Evolutionary conservation across 305 asterid genomes (phyloP).

Genomic region (Fraxinus sp.): DNA sequence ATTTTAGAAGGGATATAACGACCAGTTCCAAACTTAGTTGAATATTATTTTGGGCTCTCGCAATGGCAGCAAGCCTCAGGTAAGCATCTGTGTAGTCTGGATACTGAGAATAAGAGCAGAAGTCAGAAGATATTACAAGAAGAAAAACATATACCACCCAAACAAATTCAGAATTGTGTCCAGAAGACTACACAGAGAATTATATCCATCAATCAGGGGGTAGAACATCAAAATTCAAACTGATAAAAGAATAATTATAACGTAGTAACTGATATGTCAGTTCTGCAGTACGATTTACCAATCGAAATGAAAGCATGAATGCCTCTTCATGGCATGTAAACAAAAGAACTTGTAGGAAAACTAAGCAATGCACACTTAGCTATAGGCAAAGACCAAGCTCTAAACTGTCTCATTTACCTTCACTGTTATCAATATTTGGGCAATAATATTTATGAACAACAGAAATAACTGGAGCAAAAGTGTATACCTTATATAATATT

Average conservation of each 20-base stretch:
- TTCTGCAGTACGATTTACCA: conserved; percentile 4
- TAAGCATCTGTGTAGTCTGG: conserved; percentile 90
- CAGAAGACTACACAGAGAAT: not conserved
- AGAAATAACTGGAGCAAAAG: conserved; percentile 2
- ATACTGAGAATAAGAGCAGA: conserved; percentile 53
- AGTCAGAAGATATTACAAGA: conserved; percentile 22
- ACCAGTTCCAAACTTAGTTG: conserved; percentile 89
- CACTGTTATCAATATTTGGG: not conserved
- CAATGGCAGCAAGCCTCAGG: conserved; percentile 94
- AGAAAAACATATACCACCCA: conserved; percentile 7
- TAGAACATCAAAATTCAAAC: conserved; percentile 9
- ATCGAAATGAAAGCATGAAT: not conserved
- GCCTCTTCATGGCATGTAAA: conserved; percentile 1
- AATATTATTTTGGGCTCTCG: conserved; percentile 80
- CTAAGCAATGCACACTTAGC: not conserved
- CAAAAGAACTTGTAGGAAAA: conserved; percentile 1
- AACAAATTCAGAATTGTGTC: not conserved
- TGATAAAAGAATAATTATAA: not conserved
- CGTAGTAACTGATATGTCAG: conserved; percentile 2
- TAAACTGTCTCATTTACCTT: not conserved
- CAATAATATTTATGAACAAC: conserved; percentile 13
- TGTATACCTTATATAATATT: conserved; percentile 70
- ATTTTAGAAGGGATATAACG: conserved; percentile 24
- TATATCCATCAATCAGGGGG: not conserved
- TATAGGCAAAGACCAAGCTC: not conserved